Evolutionary conservation across 176 grass and related monocot genomes (phyloP).

Genomic region (Triticum monococcum): DNA sequence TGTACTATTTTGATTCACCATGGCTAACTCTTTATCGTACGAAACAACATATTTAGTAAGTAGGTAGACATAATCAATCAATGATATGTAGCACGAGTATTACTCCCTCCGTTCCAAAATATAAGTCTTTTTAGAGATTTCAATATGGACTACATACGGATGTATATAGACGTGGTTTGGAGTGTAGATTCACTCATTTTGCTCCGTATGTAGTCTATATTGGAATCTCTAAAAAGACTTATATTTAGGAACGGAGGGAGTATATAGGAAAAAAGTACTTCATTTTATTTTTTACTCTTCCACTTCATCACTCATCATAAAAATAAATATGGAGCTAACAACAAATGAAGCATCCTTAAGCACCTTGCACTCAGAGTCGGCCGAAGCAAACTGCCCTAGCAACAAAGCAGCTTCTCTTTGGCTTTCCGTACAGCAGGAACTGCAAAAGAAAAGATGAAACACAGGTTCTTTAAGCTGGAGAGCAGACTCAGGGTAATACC

Average conservation of each 20-base stretch:
- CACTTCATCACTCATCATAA: not conserved
- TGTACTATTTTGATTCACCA: not conserved
- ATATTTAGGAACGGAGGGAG: no score
- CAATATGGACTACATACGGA: no score
- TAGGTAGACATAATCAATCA: not conserved
- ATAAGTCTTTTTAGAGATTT: no score
- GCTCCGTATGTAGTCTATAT: no score
- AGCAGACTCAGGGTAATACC: not conserved
- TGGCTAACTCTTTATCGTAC: not conserved
- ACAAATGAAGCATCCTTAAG: conserved; percentile 19
- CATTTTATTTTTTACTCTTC: conserved; percentile 12
- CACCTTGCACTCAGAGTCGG: conserved; percentile 99
- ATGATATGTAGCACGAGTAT: not conserved
- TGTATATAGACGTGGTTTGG: no score
- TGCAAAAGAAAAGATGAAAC: conserved; percentile 39
- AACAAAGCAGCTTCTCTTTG: conserved; percentile 99
- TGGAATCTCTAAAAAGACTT: no score
- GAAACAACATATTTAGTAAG: conserved; percentile 6
- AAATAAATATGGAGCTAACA: not conserved
- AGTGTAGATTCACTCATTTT: no score
- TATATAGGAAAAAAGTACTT: not conserved
- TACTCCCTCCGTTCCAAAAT: no score
- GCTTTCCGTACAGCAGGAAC: conserved; percentile 96
- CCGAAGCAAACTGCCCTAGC: conserved; percentile 95
- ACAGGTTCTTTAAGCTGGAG: conserved; percentile 1